Conservation (phyloP, 1,284 basidiomycete genomes). For the Erythrobasidium hasegawianum region DNA sequence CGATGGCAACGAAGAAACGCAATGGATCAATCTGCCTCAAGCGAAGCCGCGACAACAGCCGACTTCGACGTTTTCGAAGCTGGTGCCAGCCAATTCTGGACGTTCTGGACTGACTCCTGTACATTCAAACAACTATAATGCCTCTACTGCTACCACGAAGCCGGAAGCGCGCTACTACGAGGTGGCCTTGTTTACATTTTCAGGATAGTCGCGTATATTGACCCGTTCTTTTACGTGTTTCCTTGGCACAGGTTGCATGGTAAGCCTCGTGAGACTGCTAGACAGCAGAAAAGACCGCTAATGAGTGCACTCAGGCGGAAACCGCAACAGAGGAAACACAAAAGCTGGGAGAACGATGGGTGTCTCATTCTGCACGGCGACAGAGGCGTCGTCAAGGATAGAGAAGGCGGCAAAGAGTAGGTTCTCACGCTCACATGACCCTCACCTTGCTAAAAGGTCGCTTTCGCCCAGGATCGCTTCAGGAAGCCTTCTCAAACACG, state of each 20-base stretch:
- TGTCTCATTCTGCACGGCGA: slow-evolving; percentile 44
- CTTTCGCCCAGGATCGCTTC: slow-evolving; percentile 9
- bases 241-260: not conserved
- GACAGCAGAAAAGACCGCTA: not conserved
- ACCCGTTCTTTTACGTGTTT: not conserved
- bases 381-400: slow-evolving; percentile 13
- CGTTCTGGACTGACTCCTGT: not conserved
- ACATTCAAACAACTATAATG: not conserved
- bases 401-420: slow-evolving; percentile 8
- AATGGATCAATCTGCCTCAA: slow-evolving; percentile 3
- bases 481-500: slow-evolving; percentile 19
- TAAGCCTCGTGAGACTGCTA: not conserved
- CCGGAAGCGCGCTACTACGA: not conserved
- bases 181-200: not conserved
- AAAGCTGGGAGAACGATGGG: slow-evolving; percentile 71
- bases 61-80: slow-evolving; percentile 9
- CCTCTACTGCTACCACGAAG: not conserved
- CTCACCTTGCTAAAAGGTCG: not conserved
- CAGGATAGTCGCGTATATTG: not conserved
- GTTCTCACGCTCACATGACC: not conserved
- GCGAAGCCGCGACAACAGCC: not conserved
- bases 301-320: slow-evolving; percentile 55
- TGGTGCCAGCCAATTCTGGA: not conserved
- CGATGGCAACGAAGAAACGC: slow-evolving; percentile 23
- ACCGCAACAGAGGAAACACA: slow-evolving; percentile 72